Evolutionary conservation across 805 yeast genomes (phyloP).

Genomic region (Hermanozyma aechmeae): DNA sequence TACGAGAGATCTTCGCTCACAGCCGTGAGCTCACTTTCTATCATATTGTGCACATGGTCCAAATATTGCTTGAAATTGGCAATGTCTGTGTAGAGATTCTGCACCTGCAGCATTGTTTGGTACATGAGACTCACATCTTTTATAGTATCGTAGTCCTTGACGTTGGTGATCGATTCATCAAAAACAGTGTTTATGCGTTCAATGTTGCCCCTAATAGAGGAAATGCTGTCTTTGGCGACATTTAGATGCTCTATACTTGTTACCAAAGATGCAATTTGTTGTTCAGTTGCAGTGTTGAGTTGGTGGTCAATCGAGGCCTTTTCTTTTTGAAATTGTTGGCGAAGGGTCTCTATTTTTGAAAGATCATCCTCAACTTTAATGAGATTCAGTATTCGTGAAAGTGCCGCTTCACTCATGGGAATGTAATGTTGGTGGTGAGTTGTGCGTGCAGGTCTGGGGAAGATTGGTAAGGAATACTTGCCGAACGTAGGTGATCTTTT

Average conservation of each 20-base stretch:
- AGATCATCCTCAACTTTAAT: slow-evolving; percentile 44
- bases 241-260: slow-evolving; percentile 43
- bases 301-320: slow-evolving; percentile 70
- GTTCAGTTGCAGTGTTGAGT: slow-evolving; percentile 58
- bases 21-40: slow-evolving; percentile 37
- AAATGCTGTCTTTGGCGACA: slow-evolving; percentile 27
- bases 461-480: too few species aligned
- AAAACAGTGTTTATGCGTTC: slow-evolving; percentile 41
- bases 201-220: slow-evolving; percentile 29
- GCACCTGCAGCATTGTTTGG: slow-evolving; percentile 64
- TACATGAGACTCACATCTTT: slow-evolving; percentile 58
- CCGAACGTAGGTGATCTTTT: too few species aligned
- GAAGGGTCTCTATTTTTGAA: slow-evolving; percentile 41
- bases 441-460: too few species aligned
- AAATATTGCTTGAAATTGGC: slow-evolving; percentile 44
- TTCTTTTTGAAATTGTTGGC: slow-evolving; percentile 54
- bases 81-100: slow-evolving; percentile 55
- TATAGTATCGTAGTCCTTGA: slow-evolving; percentile 61
- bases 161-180: slow-evolving; percentile 47
- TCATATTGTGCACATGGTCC: slow-evolving; percentile 39
- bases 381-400: slow-evolving; percentile 28
- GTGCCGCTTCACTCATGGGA: slow-evolving; percentile 33
- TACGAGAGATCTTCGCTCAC: slow-evolving; percentile 21
- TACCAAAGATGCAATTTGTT: slow-evolving; percentile 49
- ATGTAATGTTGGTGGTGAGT: too few species aligned